Percentiles rank a stretch among this genome's conserved stretches.
Evolutionary conservation across 768 basidiomycete species (phyloP).

Genomic region (Lentinus brumalis): DNA sequence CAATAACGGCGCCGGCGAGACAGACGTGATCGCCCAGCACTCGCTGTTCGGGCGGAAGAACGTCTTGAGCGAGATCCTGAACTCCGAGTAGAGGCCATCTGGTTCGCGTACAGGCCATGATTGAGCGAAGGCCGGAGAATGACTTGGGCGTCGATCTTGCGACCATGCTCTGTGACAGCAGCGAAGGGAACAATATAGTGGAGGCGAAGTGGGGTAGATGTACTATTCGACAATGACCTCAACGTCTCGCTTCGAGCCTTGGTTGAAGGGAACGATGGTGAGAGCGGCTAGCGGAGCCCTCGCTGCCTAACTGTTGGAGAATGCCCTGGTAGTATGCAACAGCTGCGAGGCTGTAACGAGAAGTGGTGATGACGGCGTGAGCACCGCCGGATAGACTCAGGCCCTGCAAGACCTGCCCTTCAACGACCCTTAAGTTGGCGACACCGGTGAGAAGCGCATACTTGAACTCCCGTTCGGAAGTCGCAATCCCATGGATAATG

Average conservation of each 20-base stretch:
- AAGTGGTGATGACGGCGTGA: slow-evolving; percentile 98
- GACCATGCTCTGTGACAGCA: slow-evolving; percentile 97
- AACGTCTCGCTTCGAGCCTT: slow-evolving; percentile 97
- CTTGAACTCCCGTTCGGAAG: too few relatives aligned
- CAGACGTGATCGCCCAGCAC: too few relatives aligned
- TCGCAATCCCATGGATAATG: slow-evolving; percentile 97
- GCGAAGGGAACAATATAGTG: slow-evolving; percentile 99
- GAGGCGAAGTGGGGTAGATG: slow-evolving; percentile 95
- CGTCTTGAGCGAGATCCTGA: too few relatives aligned
- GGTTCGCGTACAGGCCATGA: too few relatives aligned
- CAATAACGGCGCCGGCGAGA: too few relatives aligned
- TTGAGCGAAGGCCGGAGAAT: too few relatives aligned
- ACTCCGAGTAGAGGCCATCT: too few relatives aligned
- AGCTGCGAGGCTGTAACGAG: slow-evolving; percentile 91
- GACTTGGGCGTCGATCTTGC: slow-evolving; percentile 98
- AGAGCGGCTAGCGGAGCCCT: slow-evolving; percentile 94
- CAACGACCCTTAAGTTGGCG: too few relatives aligned
- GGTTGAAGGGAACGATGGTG: slow-evolving; percentile 98
- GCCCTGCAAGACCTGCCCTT: slow-evolving; percentile 95
- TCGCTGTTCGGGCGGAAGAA: too few relatives aligned
- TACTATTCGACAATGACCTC: slow-evolving; percentile 98
- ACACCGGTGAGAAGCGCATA: too few relatives aligned
- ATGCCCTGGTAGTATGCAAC: slow-evolving; percentile 99
- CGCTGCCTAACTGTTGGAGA: slow-evolving; percentile 92
- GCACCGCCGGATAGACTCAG: slow-evolving; percentile 95